Percentiles rank a stretch among this genome's conserved stretches.
Conservation (phyloP, 306 rosid genomes). For the Fagus sylvatica region DNA sequence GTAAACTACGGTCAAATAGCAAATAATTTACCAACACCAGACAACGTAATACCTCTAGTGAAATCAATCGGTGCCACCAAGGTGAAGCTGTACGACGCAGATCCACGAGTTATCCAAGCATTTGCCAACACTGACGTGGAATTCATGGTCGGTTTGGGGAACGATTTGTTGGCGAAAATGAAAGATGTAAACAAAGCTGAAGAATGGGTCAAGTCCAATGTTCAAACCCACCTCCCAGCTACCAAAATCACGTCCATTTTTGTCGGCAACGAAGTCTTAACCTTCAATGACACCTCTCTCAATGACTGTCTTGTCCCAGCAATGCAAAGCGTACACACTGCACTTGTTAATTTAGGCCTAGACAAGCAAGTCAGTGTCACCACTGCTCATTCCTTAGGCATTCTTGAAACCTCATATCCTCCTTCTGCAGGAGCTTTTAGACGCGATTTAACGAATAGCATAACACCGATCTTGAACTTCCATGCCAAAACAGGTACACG, state of each 20-base stretch:
- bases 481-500: slow-evolving; percentile 76
- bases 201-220: slow-evolving; percentile 74
- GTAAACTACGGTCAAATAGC: slow-evolving; percentile 95
- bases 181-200: slow-evolving; percentile 63
- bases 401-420: slow-evolving; percentile 78
- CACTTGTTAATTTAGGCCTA: slow-evolving; percentile 52
- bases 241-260: slow-evolving; percentile 80
- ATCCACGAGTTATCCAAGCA: slow-evolving; percentile 69
- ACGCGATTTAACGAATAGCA: slow-evolving; percentile 52
- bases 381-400: slow-evolving; percentile 75
- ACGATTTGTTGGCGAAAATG: slow-evolving; percentile 67
- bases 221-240: slow-evolving; percentile 66
- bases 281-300: slow-evolving; percentile 80
- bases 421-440: slow-evolving; percentile 88
- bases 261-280: slow-evolving; percentile 88
- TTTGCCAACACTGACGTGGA: slow-evolving; percentile 78
- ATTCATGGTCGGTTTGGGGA: slow-evolving; percentile 76
- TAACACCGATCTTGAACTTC: slow-evolving; percentile 67
- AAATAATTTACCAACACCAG: slow-evolving; percentile 76
- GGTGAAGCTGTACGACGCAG: slow-evolving; percentile 91
- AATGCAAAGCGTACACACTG: slow-evolving; percentile 77
- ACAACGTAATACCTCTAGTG: slow-evolving; percentile 58
- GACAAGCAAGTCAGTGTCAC: slow-evolving; percentile 72
- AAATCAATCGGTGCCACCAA: slow-evolving; percentile 82
- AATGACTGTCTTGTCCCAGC: slow-evolving; percentile 69